Evolutionary conservation across 306 rosid species (phyloP), one percentile per base, ranked within the genome.

Genomic region (Herpetospermum pedunculosum): DNA sequence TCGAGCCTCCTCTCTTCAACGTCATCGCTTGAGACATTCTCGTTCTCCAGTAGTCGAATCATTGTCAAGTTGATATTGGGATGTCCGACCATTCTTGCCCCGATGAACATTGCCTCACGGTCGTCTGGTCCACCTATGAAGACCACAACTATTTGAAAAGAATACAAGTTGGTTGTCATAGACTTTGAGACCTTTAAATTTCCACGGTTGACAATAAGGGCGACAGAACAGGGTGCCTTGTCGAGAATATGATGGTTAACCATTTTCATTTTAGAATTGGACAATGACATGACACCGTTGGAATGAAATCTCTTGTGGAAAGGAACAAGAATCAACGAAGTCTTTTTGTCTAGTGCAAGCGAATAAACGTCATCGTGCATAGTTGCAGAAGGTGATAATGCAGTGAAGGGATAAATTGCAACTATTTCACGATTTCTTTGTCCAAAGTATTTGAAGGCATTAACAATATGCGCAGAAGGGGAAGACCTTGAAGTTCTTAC

Each of bases 61-160:
- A 84, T 0, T 2, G 81, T 78, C 69, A 84, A 29, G 73, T 41
- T 67, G 5, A 79, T 73, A 23, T 60, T 74, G 11, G 75, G 60
- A 41, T 76, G 83, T 5, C 43, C 81, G 14, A 76, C 80, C 81
- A 84, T 84, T 41, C 81, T 62, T 41, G 67, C 70, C 41, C 77
- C 88, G 4, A 81, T 38, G 15, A 84, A 74, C 32, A 81, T 64
- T 11, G 81, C 88, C 73, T 84, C 88, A 32, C 83, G 44, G 26
- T 84, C 85, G 21, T 84, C 83, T 9, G 79, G 54, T 38, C 87
- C 83, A 3, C 85, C 85, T 53, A 81, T 38, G 79, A 84, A 81
- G 14, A 84, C 72, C 70, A 84, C 54, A 2, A 54, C 87, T 21
- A 81, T 60, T 25, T 73, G 80, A 54, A 48, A 81, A 5, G 46